Base-by-base conservation (phyloP, 768 basidiomycete species). In the Trametes meyenii region DNA sequence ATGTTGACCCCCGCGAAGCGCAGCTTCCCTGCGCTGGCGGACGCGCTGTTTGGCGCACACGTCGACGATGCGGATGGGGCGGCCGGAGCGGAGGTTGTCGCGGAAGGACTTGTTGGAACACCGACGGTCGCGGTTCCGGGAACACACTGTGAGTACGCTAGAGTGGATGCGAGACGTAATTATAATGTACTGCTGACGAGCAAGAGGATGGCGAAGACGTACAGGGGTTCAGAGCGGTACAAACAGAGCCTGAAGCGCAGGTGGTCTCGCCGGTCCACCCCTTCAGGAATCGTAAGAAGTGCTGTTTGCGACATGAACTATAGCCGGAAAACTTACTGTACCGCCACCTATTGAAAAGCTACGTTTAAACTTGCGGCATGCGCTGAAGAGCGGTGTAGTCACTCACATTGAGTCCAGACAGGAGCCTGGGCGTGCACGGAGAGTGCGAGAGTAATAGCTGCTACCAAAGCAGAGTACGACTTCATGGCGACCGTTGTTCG, bases 1-100 rank as follows among this genome's bases (percentile, higher is more conserved):
- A 77, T 79, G 67, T 82, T 82, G 2, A 82, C 80, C 42, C 81
- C 81, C 1, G 78, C 78, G 69, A 77, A 79, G 16, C 77, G 75
- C 11, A 77, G 67, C 33, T 70, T 68, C 16, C 68, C 72, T 2
- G 67, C 54, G 55, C 39, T 53, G 2, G 63, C 13, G 14, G 63
- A 43, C 17, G 59, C 44, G 50, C 50, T 57, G 58, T 46, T 60
- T 21, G 58, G 50, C 3, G 58, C 51, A 24, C 58, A 46, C 3
- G 58, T 60, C 17, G 58, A 52, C 14, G 51, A 36, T 8, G 59
- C 33, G 23, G 52, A 8, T 1, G 59, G 45, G 13, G 48, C 39
- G 19, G 72, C 51, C 17, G 72, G 52, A 17, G 67, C 29, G 8
- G 61, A 49, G 16, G 60, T 33, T 33, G 50, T 51, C 21, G 55